Evolutionary conservation across 139 green algal genomes (phyloP).

Genomic region (Microglena sp.): DNA sequence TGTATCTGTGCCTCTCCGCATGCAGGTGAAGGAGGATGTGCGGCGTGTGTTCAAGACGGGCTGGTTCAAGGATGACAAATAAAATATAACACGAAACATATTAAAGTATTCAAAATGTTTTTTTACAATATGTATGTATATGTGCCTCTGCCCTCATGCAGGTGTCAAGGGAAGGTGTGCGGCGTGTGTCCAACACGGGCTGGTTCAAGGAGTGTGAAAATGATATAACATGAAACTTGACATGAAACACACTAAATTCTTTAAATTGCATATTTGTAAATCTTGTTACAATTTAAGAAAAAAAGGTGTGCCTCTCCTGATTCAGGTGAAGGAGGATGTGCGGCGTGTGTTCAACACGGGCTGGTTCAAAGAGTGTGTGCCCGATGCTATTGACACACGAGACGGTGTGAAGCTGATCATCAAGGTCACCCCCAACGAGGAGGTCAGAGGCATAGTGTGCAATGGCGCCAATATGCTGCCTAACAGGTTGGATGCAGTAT

Average conservation of each 20-base stretch:
- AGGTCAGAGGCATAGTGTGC: constrained; percentile 62
- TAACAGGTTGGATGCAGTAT: no score
- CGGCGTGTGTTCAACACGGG: constrained; percentile 79
- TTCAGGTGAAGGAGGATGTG: constrained; percentile 75
- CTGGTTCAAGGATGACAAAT: constrained; percentile 78
- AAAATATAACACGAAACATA: no score
- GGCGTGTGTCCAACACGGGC: constrained; percentile 16
- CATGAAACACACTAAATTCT: no score
- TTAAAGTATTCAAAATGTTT: no score
- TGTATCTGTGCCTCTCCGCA: no score
- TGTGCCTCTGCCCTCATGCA: no score
- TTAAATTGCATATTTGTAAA: no score
- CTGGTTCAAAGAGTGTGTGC: constrained; percentile 67
- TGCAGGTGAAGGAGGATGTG: constrained; percentile 75
- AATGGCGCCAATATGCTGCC: constrained; percentile 73
- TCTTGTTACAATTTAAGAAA: no score
- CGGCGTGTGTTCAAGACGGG: constrained; percentile 79
- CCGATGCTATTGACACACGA: constrained; percentile 79
- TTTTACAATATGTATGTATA: no score
- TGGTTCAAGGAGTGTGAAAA: not conserved
- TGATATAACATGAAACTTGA: not conserved
- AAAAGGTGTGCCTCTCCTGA: no score
- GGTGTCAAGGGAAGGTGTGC: no score
- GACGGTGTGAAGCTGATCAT: constrained; percentile 88
- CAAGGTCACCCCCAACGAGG: constrained; percentile 64